Percentiles rank a stretch among this genome's conserved stretches.
These are phyloP conservation scores for Fusarium sp. DNA, from an alignment of 2,329 filamentous ascomycete genomes.

Conservation along the genomic window DNA sequence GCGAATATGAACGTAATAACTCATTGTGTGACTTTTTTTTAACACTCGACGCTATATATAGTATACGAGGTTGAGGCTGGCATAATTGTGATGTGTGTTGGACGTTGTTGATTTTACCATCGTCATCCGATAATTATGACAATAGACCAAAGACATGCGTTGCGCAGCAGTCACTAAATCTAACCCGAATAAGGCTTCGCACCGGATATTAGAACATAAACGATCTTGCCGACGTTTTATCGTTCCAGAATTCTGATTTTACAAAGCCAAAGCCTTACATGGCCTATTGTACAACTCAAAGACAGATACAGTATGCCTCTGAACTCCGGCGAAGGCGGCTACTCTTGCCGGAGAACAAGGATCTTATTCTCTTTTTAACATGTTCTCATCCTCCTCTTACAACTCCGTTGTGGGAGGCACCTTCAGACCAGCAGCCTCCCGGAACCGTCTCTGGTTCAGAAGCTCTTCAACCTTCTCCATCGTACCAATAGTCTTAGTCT, in stretches of 20 bases:
- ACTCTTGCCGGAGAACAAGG: slow-evolving; percentile 13
- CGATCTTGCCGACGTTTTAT: background rate
- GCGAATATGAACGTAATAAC: background rate
- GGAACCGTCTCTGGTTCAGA: slow-evolving; percentile 64
- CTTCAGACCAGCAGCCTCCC: slow-evolving; percentile 50
- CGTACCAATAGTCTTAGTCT: slow-evolving; percentile 62
- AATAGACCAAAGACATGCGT: background rate
- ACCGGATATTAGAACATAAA: background rate
- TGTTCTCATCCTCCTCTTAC: slow-evolving; percentile 10
- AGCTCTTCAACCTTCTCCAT: slow-evolving; percentile 69
- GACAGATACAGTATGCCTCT: slow-evolving; percentile 35
- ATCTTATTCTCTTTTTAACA: background rate
- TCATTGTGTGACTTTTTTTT: background rate
- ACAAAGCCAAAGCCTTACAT: slow-evolving; percentile 39
- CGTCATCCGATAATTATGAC: background rate
- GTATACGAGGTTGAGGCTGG: background rate
- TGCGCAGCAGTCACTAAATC: background rate
- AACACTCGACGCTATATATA: background rate
- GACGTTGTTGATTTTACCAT: too few relatives aligned
- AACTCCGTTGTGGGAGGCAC: slow-evolving; percentile 40
- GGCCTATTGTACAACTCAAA: slow-evolving; percentile 44
- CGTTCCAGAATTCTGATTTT: slow-evolving; percentile 36
- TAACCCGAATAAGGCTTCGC: background rate
- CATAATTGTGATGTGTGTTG: background rate
- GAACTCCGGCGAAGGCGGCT: slow-evolving; percentile 12